These are phyloP conservation scores for Phallus indusiatus DNA, from an alignment of 768 basidiomycete genomes.

Conservation along the genomic window DNA sequence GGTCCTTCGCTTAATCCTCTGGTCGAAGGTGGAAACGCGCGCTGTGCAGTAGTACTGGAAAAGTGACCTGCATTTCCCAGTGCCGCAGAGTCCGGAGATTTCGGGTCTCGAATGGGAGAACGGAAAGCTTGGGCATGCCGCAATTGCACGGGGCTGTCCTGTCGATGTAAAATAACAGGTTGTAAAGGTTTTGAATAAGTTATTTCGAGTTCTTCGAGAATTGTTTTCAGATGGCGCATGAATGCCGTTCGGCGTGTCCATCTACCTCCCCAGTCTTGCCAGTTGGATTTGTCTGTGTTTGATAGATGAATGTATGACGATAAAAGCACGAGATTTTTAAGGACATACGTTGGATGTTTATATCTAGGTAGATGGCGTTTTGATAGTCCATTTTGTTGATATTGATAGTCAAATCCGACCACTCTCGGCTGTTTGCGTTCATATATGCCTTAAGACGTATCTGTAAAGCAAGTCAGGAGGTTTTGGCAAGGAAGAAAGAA, in stretches of 20 bases:
- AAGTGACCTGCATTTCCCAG: slow-evolving; percentile 6
- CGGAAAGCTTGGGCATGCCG: not conserved
- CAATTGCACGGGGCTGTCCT: not conserved
- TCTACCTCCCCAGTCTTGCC: slow-evolving; percentile 82
- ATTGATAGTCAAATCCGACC: slow-evolving; percentile 53
- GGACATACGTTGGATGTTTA: slow-evolving; percentile 63
- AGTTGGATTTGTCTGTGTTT: slow-evolving; percentile 58
- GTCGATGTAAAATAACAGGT: slow-evolving; percentile 46
- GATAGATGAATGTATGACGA: not conserved
- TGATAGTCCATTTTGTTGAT: slow-evolving; percentile 78
- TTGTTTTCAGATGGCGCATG: slow-evolving; percentile 63
- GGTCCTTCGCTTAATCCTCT: not conserved
- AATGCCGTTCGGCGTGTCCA: slow-evolving; percentile 67
- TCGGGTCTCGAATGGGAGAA: not conserved
- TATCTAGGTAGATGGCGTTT: slow-evolving; percentile 55
- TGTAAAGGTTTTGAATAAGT: slow-evolving; percentile 64
- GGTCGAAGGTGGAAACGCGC: not conserved
- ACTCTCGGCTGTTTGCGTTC: slow-evolving; percentile 54
- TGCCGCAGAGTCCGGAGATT: not conserved
- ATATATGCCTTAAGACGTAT: slow-evolving; percentile 52
- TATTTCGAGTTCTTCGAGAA: slow-evolving; percentile 68
- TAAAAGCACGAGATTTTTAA: not conserved
- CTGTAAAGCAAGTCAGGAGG: not conserved
- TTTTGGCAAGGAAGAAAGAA: not conserved
- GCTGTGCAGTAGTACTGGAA: not conserved